Conservation (phyloP, 2,329 filamentous ascomycete species). For the Pseudodiploospora longispora region DNA sequence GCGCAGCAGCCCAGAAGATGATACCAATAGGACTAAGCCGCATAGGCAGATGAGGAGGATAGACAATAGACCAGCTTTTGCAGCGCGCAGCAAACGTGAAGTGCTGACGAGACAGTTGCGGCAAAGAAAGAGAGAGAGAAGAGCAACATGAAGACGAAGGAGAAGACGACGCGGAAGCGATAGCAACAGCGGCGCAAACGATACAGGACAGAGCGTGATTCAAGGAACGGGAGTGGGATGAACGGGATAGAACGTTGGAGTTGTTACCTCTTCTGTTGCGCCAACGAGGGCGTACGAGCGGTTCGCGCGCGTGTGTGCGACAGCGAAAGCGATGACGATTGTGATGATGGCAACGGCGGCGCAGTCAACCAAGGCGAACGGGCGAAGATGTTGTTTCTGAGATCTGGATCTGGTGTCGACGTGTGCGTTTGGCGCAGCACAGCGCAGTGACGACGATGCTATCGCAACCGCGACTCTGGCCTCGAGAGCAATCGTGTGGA, state of each 20-base stretch:
- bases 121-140: slow-evolving; percentile 2
- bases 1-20: neutral
- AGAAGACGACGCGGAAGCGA: neutral
- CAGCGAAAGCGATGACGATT: slow-evolving; percentile 3
- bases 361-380: slow-evolving; percentile 8
- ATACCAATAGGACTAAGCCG: no score
- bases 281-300: slow-evolving; percentile 4
- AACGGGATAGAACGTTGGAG: neutral
- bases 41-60: no score
- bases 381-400: slow-evolving; percentile 2
- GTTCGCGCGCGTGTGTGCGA: slow-evolving; percentile 9
- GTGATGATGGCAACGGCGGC: slow-evolving; percentile 2
- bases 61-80: no score
- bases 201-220: no score
- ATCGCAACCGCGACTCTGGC: slow-evolving; percentile 3
- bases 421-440: slow-evolving; percentile 5
- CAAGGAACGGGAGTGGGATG: no score
- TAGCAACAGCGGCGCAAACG: no score
- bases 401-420: neutral
- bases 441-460: slow-evolving; percentile 7
- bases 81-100: neutral
- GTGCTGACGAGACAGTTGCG: slow-evolving; percentile 7
- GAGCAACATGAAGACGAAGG: neutral
- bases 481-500: slow-evolving; percentile 2
- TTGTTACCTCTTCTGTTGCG: slow-evolving; percentile 4